Percentiles rank a stretch among this genome's conserved stretches.
phyloP scores from a whole-genome alignment of 306 rosid genomes.

The Castanospermum australe region DNA sequence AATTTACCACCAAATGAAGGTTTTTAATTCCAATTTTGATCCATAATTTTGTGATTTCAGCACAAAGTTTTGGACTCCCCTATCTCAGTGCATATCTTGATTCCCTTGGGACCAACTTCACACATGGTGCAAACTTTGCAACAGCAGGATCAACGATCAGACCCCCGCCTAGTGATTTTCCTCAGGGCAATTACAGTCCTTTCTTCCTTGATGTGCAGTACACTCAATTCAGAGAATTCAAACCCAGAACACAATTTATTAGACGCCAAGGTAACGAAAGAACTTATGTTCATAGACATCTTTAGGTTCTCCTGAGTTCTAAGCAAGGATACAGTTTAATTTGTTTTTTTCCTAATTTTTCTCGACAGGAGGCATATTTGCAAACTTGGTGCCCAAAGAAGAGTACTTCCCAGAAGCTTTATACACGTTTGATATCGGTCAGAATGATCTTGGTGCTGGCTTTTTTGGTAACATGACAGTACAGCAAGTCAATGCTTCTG shows the following conservation, averaged over 20 bases:
- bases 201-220: constrained; percentile 37
- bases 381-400: constrained; percentile 22
- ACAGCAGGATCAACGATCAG: constrained; percentile 38
- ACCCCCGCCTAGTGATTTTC: background rate
- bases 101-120: constrained; percentile 40
- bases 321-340: background rate
- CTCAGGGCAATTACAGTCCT: constrained; percentile 34
- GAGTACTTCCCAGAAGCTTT: constrained; percentile 35
- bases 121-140: constrained; percentile 43
- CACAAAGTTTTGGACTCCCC: constrained; percentile 29
- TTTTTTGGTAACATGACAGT: constrained; percentile 13
- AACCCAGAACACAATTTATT: background rate
- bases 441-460: constrained; percentile 37
- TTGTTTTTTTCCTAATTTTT: background rate
- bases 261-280: constrained; percentile 14
- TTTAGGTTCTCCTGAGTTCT: background rate
- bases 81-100: constrained; percentile 42
- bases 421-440: constrained; percentile 59
- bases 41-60: constrained; percentile 4
- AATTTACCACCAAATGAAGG: background rate
- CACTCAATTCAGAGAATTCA: constrained; percentile 31
- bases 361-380: constrained; percentile 16
- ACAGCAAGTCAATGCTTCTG: constrained; percentile 35
- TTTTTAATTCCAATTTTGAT: background rate
- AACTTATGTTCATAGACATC: background rate